Percentiles rank a stretch among this genome's conserved stretches.
These are phyloP conservation scores for Sugiyamaella castrensis DNA, from an alignment of 1,139 yeast genomes.

Conservation along the genomic window DNA sequence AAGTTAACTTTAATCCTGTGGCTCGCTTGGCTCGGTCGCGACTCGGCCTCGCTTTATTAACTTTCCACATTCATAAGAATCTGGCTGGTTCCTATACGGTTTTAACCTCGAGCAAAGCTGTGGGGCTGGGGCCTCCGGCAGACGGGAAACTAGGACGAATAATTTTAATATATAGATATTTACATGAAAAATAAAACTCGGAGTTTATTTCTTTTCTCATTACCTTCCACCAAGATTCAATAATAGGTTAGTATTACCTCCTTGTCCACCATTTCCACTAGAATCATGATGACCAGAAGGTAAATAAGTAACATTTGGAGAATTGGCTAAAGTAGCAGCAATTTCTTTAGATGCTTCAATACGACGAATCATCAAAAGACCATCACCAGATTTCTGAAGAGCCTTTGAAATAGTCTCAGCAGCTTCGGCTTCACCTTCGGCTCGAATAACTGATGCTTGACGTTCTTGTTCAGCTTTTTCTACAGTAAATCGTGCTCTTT, in stretches of 20 bases:
- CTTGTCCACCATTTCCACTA: slow-evolving; percentile 33
- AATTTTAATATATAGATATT: too few relatives aligned
- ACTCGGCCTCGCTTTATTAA: too few relatives aligned
- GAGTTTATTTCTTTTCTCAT: too few relatives aligned
- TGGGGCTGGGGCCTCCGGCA: too few relatives aligned
- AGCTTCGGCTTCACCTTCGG: slow-evolving; percentile 99
- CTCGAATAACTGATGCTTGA: slow-evolving; percentile 90
- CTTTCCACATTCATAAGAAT: too few relatives aligned
- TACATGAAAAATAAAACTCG: too few relatives aligned
- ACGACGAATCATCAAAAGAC: slow-evolving; percentile 88
- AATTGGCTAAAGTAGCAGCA: slow-evolving; percentile 78
- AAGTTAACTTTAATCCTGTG: too few relatives aligned
- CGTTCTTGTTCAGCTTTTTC: slow-evolving; percentile 98
- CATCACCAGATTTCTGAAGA: slow-evolving; percentile 92
- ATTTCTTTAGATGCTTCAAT: slow-evolving; percentile 96
- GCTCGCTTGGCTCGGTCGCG: too few relatives aligned
- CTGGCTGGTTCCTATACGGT: too few relatives aligned
- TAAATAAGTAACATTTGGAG: slow-evolving; percentile 87
- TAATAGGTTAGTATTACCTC: slow-evolving; percentile 47
- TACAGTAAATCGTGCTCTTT: slow-evolving; percentile 89
- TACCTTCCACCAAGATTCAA: slow-evolving; percentile 52
- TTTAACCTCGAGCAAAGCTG: too few relatives aligned
- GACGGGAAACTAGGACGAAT: too few relatives aligned
- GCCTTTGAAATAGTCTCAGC: slow-evolving; percentile 96
- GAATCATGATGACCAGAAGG: slow-evolving; percentile 52